Evolutionary conservation across 768 basidiomycete species (phyloP).

Genomic region (Trametes punicea): DNA sequence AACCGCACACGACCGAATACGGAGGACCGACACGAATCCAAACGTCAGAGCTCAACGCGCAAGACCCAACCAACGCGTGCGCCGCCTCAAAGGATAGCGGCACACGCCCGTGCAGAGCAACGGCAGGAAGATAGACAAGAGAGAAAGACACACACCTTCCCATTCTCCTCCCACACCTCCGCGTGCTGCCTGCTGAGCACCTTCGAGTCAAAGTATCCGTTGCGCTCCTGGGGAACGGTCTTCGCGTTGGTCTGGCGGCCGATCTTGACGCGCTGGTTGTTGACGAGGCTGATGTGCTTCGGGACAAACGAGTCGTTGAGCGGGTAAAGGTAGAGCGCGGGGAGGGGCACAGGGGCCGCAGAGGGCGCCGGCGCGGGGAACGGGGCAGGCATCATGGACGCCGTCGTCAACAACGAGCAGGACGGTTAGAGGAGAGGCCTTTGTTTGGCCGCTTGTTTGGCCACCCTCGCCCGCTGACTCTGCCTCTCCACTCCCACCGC

Average conservation of each 20-base stretch:
- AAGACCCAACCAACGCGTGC: not conserved
- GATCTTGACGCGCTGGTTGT: conserved; percentile 77
- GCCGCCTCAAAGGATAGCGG: not conserved
- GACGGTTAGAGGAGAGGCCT: conserved; percentile 15
- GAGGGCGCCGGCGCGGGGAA: conserved; percentile 22
- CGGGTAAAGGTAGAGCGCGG: conserved; percentile 63
- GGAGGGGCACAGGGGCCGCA: conserved; percentile 25
- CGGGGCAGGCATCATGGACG: conserved; percentile 31
- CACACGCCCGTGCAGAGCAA: not conserved
- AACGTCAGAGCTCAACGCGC: conserved; percentile 7
- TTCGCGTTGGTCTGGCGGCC: conserved; percentile 95
- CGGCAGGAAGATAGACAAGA: too few relatives aligned
- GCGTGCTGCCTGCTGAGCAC: conserved; percentile 93
- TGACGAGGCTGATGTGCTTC: conserved; percentile 83
- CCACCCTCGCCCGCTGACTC: not conserved
- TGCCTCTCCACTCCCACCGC: conserved; percentile 14
- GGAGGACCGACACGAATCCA: not conserved
- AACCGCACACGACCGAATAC: not conserved
- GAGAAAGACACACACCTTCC: conserved; percentile 59
- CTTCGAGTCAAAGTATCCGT: conserved; percentile 97
- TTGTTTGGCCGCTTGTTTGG: conserved; percentile 23
- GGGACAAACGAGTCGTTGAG: conserved; percentile 93
- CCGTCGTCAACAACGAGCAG: conserved; percentile 27
- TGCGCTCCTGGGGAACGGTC: conserved; percentile 87
- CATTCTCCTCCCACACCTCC: conserved; percentile 94